Base-by-base conservation (phyloP, 371 early-diverging fungal species). In the Rhizopus microsporus region DNA sequence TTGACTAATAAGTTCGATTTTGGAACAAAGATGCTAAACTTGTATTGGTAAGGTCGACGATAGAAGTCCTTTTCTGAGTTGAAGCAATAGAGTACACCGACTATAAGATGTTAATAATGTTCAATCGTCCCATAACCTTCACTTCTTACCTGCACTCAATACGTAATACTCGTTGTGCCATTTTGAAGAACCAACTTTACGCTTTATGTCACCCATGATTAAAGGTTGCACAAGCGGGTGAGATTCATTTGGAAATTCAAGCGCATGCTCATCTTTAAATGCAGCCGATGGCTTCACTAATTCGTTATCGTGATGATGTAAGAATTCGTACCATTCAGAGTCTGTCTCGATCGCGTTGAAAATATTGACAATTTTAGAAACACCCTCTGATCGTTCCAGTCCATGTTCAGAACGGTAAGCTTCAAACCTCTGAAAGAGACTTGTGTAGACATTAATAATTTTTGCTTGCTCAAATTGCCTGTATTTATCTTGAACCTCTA, bases 1-100 rank as follows among this genome's bases (percentile, higher is more conserved):
- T 57, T 48, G 5, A 61, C 29, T 15, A 60, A 52, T 3, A 57
- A 32, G 2, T 52, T 37, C 17, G 49, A 65, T 39, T 56, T 39
- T 29, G 66, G 66, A 35, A 60, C 23, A 61, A 65, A 65, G 50
- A 60, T 34, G 7, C 49, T 55, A 8, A 54, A 10, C 23, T 60
- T 57, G 45, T 60, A 57, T 13, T 54, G 54, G 7, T 84, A 84
- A 55, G 80, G 62, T 16, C 78, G 71, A 38, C 77, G 72, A 56
- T 84, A 84, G 51, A 77, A 84, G 30, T 82, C 81, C 39, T 71
- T 65, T 63, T 84, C 83, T 68, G 51, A 33, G 8, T 29, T 29
- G 34, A 9, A 45, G 55, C 15, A 30, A 54, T 7, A 47, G 49
- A 32, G 10, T 23, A 65, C 34, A 4, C 66, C 66, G 43, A 61